These are phyloP conservation scores for Neofusicoccum parvum DNA, from an alignment of 2,329 filamentous ascomycete genomes.

Conservation along the genomic window DNA sequence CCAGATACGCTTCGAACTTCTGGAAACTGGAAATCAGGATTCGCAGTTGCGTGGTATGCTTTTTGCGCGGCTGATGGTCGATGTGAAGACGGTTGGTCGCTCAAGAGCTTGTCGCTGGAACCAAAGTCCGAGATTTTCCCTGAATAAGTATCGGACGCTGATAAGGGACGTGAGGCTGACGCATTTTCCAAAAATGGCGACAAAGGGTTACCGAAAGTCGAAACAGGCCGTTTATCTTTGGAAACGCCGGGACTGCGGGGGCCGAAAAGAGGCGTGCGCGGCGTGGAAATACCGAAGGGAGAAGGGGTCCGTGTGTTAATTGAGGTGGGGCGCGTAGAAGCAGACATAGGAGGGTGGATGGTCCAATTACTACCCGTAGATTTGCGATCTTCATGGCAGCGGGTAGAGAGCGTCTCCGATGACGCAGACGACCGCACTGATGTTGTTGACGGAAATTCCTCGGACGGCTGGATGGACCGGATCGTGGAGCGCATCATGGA, in stretches of 20 bases:
- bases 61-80: not conserved
- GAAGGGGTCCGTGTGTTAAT: slow-evolving; percentile 19
- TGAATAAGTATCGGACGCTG: slow-evolving; percentile 4
- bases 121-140: not conserved
- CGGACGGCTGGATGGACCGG: slow-evolving; percentile 7
- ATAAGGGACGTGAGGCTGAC: not conserved
- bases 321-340: slow-evolving; percentile 16
- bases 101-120: slow-evolving; percentile 2
- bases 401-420: slow-evolving; percentile 18
- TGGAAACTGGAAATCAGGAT: not conserved
- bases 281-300: slow-evolving; percentile 2
- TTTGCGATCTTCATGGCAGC: slow-evolving; percentile 12
- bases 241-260: slow-evolving; percentile 5
- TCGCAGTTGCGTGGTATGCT: not conserved
- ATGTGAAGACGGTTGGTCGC: not conserved
- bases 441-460: not conserved
- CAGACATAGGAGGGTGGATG: slow-evolving; percentile 5
- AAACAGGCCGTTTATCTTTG: slow-evolving; percentile 13
- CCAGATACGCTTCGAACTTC: slow-evolving; percentile 3
- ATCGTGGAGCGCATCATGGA: slow-evolving; percentile 14
- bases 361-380: slow-evolving; percentile 20
- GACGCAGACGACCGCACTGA: slow-evolving; percentile 19
- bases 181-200: slow-evolving; percentile 1
- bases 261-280: slow-evolving; percentile 7
- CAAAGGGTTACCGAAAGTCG: slow-evolving; percentile 16